A percentile compares a stretch with the other conserved stretches of the same genome.
These are phyloP conservation scores for Pseudozyma sp. DNA, from an alignment of 1,284 basidiomycete genomes.

Conservation along the genomic window DNA sequence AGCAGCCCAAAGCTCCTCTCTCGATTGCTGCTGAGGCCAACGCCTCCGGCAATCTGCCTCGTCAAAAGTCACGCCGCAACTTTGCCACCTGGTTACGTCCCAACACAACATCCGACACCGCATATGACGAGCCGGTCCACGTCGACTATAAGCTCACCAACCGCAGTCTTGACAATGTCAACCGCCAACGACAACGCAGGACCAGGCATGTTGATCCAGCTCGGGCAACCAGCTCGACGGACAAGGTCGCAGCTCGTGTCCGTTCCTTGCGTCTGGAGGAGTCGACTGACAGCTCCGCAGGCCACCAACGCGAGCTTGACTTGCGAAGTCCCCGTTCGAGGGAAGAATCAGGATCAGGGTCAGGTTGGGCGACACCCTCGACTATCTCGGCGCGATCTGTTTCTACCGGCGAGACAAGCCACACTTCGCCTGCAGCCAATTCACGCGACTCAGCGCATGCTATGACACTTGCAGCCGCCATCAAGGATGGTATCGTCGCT, in stretches of 20 bases:
- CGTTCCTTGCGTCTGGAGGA: slow-evolving; percentile 18
- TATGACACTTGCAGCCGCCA: slow-evolving; percentile 2
- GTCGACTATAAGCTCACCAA: slow-evolving; percentile 28
- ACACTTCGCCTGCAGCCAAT: slow-evolving; percentile 17
- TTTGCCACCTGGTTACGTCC: slow-evolving; percentile 31
- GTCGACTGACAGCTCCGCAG: neutral
- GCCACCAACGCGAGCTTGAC: slow-evolving; percentile 4
- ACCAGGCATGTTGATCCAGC: neutral
- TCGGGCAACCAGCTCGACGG: neutral
- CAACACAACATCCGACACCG: neutral
- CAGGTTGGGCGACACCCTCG: slow-evolving; percentile 33
- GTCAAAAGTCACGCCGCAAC: slow-evolving; percentile 21
- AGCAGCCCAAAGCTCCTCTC: neutral
- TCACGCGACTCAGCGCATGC: slow-evolving; percentile 18
- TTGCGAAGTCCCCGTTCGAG: slow-evolving; percentile 7
- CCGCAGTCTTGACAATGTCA: slow-evolving; percentile 24
- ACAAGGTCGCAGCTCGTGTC: slow-evolving; percentile 12
- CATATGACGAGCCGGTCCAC: slow-evolving; percentile 36
- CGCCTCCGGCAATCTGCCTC: neutral
- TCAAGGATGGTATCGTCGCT: slow-evolving; percentile 12
- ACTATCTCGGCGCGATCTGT: slow-evolving; percentile 29
- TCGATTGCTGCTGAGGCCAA: slow-evolving; percentile 10
- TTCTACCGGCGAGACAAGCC: slow-evolving; percentile 40
- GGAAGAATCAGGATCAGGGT: slow-evolving; percentile 28
- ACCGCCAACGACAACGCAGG: neutral